phyloP scores from a whole-genome alignment of 2,329 filamentous ascomycete species.

The Neofusicoccum laricinum region DNA sequence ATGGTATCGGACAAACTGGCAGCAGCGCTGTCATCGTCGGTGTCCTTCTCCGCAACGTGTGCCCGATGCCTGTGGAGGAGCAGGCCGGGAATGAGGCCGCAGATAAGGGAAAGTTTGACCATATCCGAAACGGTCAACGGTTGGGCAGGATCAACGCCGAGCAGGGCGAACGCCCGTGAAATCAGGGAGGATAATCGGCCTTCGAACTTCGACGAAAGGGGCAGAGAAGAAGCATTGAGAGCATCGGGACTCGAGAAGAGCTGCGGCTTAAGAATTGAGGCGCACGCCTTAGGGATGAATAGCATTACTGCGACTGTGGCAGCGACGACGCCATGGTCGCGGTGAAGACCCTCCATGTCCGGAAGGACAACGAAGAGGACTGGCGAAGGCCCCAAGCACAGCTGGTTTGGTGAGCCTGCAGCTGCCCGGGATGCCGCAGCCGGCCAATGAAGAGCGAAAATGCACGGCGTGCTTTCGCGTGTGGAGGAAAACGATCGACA shows the following conservation, averaged over 20 bases:
- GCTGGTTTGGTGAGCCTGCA: constrained; percentile 15
- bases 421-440: background rate
- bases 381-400: background rate
- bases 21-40: constrained; percentile 20
- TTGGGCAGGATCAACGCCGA: constrained; percentile 20
- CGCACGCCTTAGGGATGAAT: background rate
- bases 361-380: constrained; percentile 6
- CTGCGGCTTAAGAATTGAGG: constrained; percentile 6
- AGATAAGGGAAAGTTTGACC: constrained; percentile 36
- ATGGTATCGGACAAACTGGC: constrained; percentile 5
- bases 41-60: constrained; percentile 17
- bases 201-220: background rate
- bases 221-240: constrained; percentile 5
- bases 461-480: constrained; percentile 3
- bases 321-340: constrained; percentile 8
- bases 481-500: constrained; percentile 12
- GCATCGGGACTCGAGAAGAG: background rate
- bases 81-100: constrained; percentile 35
- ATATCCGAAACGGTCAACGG: constrained; percentile 32
- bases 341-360: constrained; percentile 11
- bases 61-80: constrained; percentile 29
- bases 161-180: constrained; percentile 26
- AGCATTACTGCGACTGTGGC: constrained; percentile 5
- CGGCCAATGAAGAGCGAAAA: constrained; percentile 6
- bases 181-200: constrained; percentile 12